A percentile compares a stretch with the other conserved stretches of the same genome.
Conservation (phyloP, 805 yeast species). For the Yarrowia keelungensis region DNA sequence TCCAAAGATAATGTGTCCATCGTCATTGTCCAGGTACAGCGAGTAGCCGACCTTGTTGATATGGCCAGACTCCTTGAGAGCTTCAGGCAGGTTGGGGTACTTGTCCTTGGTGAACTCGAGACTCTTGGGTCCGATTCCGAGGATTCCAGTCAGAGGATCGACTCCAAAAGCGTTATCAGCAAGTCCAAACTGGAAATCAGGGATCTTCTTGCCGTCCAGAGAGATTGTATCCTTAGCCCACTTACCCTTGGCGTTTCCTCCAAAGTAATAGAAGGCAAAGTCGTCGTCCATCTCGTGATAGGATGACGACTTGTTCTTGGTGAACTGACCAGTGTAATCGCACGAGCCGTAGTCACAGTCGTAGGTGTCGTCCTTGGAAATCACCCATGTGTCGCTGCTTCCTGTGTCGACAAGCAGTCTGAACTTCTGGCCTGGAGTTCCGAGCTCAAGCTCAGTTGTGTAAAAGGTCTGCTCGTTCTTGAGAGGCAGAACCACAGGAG, state of each 20-base stretch:
- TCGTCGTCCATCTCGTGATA: constrained; percentile 45
- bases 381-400: constrained; percentile 75
- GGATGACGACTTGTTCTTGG: constrained; percentile 46
- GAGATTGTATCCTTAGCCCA: constrained; percentile 72
- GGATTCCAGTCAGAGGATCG: constrained; percentile 67
- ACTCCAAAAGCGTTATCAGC: constrained; percentile 59
- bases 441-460: constrained; percentile 54
- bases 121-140: constrained; percentile 56
- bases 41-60: constrained; percentile 69
- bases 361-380: constrained; percentile 49
- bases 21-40: constrained; percentile 59
- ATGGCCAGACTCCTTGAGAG: constrained; percentile 64
- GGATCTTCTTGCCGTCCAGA: constrained; percentile 60
- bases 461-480: constrained; percentile 50
- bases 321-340: constrained; percentile 45
- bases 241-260: constrained; percentile 58
- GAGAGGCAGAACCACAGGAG: constrained; percentile 41
- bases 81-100: constrained; percentile 72
- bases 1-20: constrained; percentile 23
- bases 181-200: constrained; percentile 73
- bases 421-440: constrained; percentile 64
- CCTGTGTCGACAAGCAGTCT: constrained; percentile 75
- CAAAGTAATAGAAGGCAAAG: constrained; percentile 55
- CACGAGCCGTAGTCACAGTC: constrained; percentile 39
- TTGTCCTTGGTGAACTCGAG: constrained; percentile 56